Base-by-base conservation (phyloP, 2,329 filamentous ascomycete genomes). In the Talaromyces atroroseus region DNA sequence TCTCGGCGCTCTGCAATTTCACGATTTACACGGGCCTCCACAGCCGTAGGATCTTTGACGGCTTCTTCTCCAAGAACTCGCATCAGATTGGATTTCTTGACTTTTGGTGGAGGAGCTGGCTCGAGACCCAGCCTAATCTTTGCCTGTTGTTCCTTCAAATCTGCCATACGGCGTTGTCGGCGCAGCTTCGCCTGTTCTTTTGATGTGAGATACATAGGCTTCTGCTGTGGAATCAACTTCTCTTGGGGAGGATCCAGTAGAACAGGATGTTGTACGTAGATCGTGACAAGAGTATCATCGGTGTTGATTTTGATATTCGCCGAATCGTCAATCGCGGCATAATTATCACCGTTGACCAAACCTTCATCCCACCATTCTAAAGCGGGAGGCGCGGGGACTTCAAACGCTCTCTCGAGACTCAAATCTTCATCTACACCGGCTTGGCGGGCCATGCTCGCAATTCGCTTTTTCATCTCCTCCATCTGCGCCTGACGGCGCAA, bases 331-430 rank as follows among this genome's bases (percentile, higher is more conserved):
- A 94, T 82, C 59, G 81, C 79, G 58, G 86, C 81, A 74, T 97
- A 96, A 55, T 82, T 86, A 44, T 82, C 81, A 44, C 87, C 89
- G 52, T 88, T 81, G 16, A 95, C 80, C 18, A 97, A 76, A 2
- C 86, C 90, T 74, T 97, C 92, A 65, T 99, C 94, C 90, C 92
- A 97, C 94, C 94, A 99, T 71, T 99, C 94, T 44, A 97, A 82
- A 7, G 87, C 87, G 3, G 94, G 94, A 10, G 94, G 94, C 32
- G 82, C 80, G 60, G 92, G 87, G 5, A 96, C 84, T 3, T 94
- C 74, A 69, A 92, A 97, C 32, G 90, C 89, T 71, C 92, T 95
- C 71, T 99, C 92, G 49, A 88, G 85, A 60, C 95, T 87, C 29
- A 90, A 74, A 63, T 92, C 92, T 69, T 97, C 92, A 65, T 97